These are phyloP conservation scores for Naegleria lovaniensis DNA, from an alignment of 208 protist genomes.

Conservation along the genomic window DNA sequence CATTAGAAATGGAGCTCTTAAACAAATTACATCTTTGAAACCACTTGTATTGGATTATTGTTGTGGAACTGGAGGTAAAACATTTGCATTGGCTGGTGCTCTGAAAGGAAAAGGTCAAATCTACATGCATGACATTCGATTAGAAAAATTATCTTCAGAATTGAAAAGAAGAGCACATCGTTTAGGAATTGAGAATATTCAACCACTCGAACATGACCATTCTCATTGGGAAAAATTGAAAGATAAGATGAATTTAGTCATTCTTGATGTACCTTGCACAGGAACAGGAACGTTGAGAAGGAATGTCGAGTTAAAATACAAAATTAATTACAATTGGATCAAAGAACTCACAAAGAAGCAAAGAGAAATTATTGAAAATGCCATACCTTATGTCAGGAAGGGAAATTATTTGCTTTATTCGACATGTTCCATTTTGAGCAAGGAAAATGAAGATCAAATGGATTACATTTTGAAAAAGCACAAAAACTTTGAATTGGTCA, in stretches of 20 bases:
- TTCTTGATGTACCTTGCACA: neutral
- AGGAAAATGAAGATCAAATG: slow-evolving; percentile 19
- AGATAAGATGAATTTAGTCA: neutral
- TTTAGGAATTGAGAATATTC: slow-evolving; percentile 11
- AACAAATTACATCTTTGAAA: neutral
- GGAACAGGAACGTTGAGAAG: slow-evolving; percentile 11
- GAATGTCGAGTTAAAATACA: neutral
- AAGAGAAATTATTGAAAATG: slow-evolving; percentile 8
- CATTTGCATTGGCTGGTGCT: neutral
- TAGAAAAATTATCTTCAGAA: neutral
- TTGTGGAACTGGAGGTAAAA: slow-evolving; percentile 18
- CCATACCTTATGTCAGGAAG: neutral
- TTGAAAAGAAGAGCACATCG: slow-evolving; percentile 2
- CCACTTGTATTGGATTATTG: slow-evolving; percentile 23
- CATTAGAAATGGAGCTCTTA: neutral
- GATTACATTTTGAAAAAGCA: neutral
- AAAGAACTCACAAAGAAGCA: neutral
- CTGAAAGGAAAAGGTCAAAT: neutral
- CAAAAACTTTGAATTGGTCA: neutral
- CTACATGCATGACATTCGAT: neutral
- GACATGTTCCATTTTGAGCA: neutral
- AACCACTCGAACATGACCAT: neutral
- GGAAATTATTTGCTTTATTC: neutral
- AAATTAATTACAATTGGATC: neutral
- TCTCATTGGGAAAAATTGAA: neutral